Evolutionary conservation across 495 filamentous ascomycete species (phyloP), one percentile per base, ranked within the genome.

Genomic region (Daldinia grandis): DNA sequence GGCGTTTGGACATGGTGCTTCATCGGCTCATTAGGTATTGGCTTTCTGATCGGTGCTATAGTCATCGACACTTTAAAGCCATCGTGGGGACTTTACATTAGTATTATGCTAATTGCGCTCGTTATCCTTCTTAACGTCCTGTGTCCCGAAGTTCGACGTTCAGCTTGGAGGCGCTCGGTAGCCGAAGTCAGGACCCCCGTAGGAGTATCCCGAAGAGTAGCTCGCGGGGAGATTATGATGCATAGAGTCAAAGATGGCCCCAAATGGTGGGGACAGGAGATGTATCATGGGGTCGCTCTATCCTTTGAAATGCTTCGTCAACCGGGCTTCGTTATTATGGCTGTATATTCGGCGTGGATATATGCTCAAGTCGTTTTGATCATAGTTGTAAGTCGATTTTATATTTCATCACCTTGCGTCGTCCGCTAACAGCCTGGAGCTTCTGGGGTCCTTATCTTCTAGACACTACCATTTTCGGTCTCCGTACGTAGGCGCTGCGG

Each of bases 1-100:
- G 91, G 92, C 4, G 80, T 93, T 28, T 93, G 90, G 89, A 87
- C 88, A 4, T 93, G 89, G 87, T 89, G 89, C 71, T 89, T 84
- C 65, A 89, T 89, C 58, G 89, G 89, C 8, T 90, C 87, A 30
- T 78, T 92, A 44, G 87, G 88, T 3, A 65, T 91, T 30, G 92
- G 92, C 9, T 93, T 92, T 68, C 66, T 91, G 35, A 80, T 91
- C 61, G 92, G 91, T 10, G 88, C 89, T 28, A 68, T 82, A 31
- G 87, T 92, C 71, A 89, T 93, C 68, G 85, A 88, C 57, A 68
- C 54, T 9, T 72, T 87, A 19, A 81, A 83, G 64, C 89, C 90
- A 7, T 84, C 86, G 8, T 93, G 90, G 89, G 92, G 91, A 0
- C 91, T 93, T 74, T 92, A 91, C 76, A 82, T 92, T 68, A 85